Conservation (phyloP, 345 rosid genomes). For the Hibiscus tridactylites region DNA sequence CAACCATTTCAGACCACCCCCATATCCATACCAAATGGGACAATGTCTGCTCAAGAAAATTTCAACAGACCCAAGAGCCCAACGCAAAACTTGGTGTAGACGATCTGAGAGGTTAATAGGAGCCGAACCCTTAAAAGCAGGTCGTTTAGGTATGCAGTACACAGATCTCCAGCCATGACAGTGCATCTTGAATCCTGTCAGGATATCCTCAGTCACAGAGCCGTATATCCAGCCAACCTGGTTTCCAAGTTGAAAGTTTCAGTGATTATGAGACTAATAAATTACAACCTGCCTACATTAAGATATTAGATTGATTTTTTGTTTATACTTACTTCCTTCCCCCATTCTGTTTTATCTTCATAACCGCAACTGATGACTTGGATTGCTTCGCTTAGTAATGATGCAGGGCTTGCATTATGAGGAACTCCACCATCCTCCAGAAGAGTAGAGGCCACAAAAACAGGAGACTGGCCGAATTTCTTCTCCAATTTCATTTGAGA, state of each 20-base stretch:
- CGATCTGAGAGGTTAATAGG: constrained; percentile 95
- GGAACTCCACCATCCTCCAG: constrained; percentile 78
- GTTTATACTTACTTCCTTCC: constrained; percentile 68
- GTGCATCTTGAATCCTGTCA: constrained; percentile 96
- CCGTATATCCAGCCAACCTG: constrained; percentile 98
- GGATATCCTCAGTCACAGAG: constrained; percentile 85
- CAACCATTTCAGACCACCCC: constrained; percentile 90
- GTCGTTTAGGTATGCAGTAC: constrained; percentile 76
- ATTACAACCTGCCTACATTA: neutral
- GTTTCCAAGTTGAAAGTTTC: constrained; percentile 4
- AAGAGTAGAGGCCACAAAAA: constrained; percentile 65
- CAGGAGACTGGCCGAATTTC: constrained; percentile 90
- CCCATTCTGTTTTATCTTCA: constrained; percentile 99
- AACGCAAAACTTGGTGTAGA: constrained; percentile 86
- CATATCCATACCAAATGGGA: constrained; percentile 95
- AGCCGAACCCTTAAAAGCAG: constrained; percentile 94
- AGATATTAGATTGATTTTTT: neutral
- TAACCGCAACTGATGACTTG: constrained; percentile 97
- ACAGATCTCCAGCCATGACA: constrained; percentile 98
- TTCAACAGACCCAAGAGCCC: constrained; percentile 99
- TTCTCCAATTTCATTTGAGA: constrained; percentile 69
- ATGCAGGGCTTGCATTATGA: constrained; percentile 54
- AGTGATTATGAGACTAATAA: neutral
- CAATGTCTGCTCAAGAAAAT: constrained; percentile 92
- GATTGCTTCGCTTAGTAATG: constrained; percentile 79